Conservation (phyloP, 768 basidiomycete species). For the Calocybe gangraenosa region DNA sequence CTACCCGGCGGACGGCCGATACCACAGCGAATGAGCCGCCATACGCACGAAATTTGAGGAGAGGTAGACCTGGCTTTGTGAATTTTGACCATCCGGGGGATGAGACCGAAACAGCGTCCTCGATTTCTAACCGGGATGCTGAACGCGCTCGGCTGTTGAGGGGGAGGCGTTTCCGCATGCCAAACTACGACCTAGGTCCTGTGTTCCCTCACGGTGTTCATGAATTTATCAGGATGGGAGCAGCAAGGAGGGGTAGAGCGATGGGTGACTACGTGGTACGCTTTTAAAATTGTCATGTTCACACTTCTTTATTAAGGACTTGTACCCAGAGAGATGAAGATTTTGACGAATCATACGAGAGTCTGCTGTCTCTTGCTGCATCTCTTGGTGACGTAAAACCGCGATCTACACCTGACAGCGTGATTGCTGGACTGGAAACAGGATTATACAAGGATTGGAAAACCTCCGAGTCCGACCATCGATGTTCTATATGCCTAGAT, state of each 20-base stretch:
- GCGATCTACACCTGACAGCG: conserved; percentile 55
- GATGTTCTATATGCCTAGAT: conserved; percentile 83
- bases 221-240: conserved; percentile 10
- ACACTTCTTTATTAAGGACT: conserved; percentile 7
- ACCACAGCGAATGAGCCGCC: neutral
- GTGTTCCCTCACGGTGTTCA: conserved; percentile 16
- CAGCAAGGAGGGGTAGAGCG: conserved; percentile 18
- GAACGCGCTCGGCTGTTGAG: conserved; percentile 2
- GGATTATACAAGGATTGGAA: conserved; percentile 68
- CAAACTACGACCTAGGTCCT: conserved; percentile 6
- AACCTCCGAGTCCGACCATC: conserved; percentile 57
- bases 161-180: conserved; percentile 9
- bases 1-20: neutral
- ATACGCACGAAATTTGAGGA: conserved; percentile 4
- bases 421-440: conserved; percentile 56
- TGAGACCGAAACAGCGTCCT: neutral
- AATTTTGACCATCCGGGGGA: conserved; percentile 7
- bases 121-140: neutral
- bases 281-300: conserved; percentile 26
- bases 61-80: neutral
- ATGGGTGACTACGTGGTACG: conserved; percentile 54
- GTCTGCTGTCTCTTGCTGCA: conserved; percentile 51
- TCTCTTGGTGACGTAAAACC: conserved; percentile 68
- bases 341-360: conserved; percentile 75
- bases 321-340: conserved; percentile 63